These are phyloP conservation scores for Macadamia integrifolia DNA, from an alignment of 164 flowering plant species.

Conservation along the genomic window DNA sequence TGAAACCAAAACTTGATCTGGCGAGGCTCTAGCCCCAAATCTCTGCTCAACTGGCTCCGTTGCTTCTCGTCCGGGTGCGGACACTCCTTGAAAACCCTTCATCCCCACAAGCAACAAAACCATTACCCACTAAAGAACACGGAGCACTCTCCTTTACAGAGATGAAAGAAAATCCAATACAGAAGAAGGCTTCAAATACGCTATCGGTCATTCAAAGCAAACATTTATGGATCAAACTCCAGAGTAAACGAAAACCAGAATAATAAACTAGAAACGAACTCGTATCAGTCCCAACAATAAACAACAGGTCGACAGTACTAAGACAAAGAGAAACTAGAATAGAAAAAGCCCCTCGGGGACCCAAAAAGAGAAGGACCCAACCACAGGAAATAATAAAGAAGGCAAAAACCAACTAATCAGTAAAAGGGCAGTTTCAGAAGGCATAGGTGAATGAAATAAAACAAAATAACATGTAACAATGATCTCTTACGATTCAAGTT, in stretches of 20 bases:
- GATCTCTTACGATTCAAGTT: slow-evolving; percentile 60
- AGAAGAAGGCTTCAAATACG: neutral
- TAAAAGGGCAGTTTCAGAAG: neutral
- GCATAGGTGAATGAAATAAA: neutral
- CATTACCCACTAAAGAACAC: slow-evolving; percentile 2
- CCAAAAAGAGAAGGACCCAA: neutral
- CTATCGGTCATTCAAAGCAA: neutral
- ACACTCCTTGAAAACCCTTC: slow-evolving; percentile 73
- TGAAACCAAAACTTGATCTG: slow-evolving; percentile 97
- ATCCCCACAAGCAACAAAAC: slow-evolving; percentile 8
- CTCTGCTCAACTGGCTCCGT: slow-evolving; percentile 57
- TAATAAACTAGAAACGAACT: neutral
- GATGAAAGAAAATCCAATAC: neutral
- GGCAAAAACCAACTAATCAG: neutral
- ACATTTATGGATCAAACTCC: neutral
- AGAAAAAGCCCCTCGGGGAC: neutral
- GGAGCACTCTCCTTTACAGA: neutral
- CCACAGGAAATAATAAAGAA: neutral
- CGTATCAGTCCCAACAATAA: neutral
- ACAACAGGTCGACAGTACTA: neutral
- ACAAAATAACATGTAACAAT: neutral
- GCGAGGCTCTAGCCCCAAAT: slow-evolving; percentile 64
- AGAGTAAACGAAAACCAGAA: neutral
- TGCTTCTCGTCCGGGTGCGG: slow-evolving; percentile 92
- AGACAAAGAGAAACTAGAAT: neutral